Base-by-base conservation (phyloP, 768 basidiomycete species). In the Auricularia cornea region DNA sequence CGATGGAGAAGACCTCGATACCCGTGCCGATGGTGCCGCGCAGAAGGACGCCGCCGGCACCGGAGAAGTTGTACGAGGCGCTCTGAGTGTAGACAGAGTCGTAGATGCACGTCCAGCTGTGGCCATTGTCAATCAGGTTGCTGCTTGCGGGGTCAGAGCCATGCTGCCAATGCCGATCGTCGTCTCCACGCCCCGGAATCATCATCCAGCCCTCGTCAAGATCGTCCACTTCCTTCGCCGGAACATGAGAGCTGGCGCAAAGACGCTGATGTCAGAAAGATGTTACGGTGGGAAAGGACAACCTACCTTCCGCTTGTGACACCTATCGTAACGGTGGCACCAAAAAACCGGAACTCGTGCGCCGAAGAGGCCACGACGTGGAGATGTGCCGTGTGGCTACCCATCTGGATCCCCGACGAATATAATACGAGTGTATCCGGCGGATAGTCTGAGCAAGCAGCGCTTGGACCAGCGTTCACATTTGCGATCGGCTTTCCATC, bases 81-180 rank as follows among this genome's bases (percentile, higher is more conserved):
- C 20, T 48, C 20, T 61, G 35, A 4, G 48, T 29, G 30, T 41
- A 26, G 12, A 29, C 60, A 20, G 33, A 35, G n/a, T 44, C 40
- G 31, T 61, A 61, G 40, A 61, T 61, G 60, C 60, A 61, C 33
- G 60, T 44, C 38, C 41, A 61, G 23, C 48, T 61, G 26, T 61
- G 38, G 18, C 38, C 41, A 28, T 61, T 48, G 38, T 44, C 29
- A 40, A 61, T 48, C 20, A 48, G 44, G 44, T 48, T 12, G 44
- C 20, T 23, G 6, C 20, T 48, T 1, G 10, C 16, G 6, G 23
- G 20, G 44, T 48, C 44, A 6, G 6, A 6, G 6, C 44, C 44
- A 6, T 10, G 6, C 44, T 48, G 44, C 44, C 44, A n/a, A 48
- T 23, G 44, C 16, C n/a, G n/a, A 6, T 48, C 44, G 44, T 10